Evolutionary conservation across 139 green algal genomes (phyloP).

Genomic region (Micractinium conductrix): DNA sequence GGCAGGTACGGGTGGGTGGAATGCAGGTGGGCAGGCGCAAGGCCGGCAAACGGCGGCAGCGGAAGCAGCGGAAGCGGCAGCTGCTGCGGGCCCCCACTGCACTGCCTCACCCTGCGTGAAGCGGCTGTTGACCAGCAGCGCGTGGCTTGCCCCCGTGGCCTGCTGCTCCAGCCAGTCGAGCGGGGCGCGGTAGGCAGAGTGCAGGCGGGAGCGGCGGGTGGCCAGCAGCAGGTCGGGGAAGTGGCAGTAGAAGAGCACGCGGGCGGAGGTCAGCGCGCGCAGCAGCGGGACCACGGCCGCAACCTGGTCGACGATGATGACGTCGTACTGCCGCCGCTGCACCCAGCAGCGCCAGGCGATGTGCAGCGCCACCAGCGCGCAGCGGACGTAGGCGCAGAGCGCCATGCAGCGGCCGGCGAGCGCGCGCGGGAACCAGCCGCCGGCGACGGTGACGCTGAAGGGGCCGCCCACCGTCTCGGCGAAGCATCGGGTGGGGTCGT

Average conservation of each 20-base stretch:
- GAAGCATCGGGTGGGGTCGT: constrained; percentile 90
- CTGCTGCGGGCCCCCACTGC: not conserved
- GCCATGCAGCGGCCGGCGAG: constrained; percentile 72
- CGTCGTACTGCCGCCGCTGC: constrained; percentile 66
- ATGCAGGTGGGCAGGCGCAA: no score
- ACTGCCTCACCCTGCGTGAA: constrained; percentile 77
- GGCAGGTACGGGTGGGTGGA: not conserved
- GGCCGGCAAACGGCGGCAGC: no score
- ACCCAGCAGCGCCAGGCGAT: constrained; percentile 65
- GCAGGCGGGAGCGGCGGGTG: constrained; percentile 44
- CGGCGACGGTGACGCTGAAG: constrained; percentile 80
- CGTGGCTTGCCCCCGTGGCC: constrained; percentile 81
- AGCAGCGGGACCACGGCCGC: constrained; percentile 83
- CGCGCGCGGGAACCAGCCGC: constrained; percentile 88
- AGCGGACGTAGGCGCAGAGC: constrained; percentile 91
- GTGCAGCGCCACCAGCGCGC: constrained; percentile 69
- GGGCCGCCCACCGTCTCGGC: constrained; percentile 83
- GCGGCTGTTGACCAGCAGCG: constrained; percentile 92
- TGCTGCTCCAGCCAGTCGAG: constrained; percentile 88
- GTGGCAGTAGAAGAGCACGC: constrained; percentile 98
- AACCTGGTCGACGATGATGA: constrained; percentile 90
- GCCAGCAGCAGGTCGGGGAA: constrained; percentile 96
- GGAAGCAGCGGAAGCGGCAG: no score
- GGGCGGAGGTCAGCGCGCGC: constrained; percentile 52
- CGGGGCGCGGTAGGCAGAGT: constrained; percentile 65